Base-by-base conservation (phyloP, 2,329 filamentous ascomycete genomes). In the Penicillium polonicum region DNA sequence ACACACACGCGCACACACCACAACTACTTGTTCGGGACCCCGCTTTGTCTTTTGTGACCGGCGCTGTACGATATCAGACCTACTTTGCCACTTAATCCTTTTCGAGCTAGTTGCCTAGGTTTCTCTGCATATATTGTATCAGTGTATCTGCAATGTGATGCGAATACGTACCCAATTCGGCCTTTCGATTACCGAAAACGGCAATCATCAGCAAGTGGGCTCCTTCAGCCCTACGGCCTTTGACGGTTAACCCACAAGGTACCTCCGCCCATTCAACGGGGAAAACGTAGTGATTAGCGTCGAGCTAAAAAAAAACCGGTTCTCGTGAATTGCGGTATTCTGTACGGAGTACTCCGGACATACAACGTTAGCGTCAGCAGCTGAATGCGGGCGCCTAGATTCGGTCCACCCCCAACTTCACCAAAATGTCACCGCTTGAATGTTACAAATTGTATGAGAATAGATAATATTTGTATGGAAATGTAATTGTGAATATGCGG, bases 341-440 rank as follows among this genome's bases (percentile, higher is more conserved):
- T n/a, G 23, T 23, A 21, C 25, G 25, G 25, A 25, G 36, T 19
- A 10, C 36, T 42, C 39, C 13, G 7, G 25, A 4, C 21, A 12
- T 42, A 27, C 9, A 12, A 17, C 25, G 4, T 38, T 55, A 59
- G 52, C 63, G 61, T 65, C 64, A 65, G 62, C 63, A 65, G 63
- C 64, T 66, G 61, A 65, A 66, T 52, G 38, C 42, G 55, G 64
- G 52, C 60, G 63, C 65, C 63, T 65, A 61, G 55, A 23, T 41
- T 35, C 25, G 17, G 38, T 56, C 53, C 52, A 21, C 31, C 8
- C 38, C 13, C 39, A 25, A 33, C 21, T 13, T 27, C 7, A 21
- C n/a, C 13, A 33, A 33, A 5, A 33, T 21, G 35, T 36, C 36
- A 50, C 48, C 36, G 48, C 35, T 29, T 17, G 25, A 41, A 50